These are phyloP conservation scores for Rosa lucieae DNA, from an alignment of 306 rosid species.

Conservation along the genomic window DNA sequence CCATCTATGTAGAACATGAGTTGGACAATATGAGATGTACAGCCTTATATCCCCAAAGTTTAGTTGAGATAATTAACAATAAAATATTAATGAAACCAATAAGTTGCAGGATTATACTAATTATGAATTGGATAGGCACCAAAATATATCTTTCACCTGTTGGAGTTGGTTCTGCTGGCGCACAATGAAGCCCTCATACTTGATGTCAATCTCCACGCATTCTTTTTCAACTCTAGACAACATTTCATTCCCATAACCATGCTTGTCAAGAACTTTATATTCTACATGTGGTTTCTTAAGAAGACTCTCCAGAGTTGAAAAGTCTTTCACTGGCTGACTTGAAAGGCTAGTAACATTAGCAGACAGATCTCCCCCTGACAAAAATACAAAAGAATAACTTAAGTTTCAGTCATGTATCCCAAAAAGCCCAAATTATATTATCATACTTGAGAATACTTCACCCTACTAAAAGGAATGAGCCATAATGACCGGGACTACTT, in stretches of 20 bases:
- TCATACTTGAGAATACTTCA: not conserved
- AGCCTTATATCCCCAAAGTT: not conserved
- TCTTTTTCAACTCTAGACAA: slow-evolving; percentile 75
- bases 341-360: slow-evolving; percentile 63
- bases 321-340: slow-evolving; percentile 83
- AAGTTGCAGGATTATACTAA: slow-evolving; percentile 7
- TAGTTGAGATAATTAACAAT: not conserved
- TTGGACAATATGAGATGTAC: slow-evolving; percentile 10
- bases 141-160: slow-evolving; percentile 53
- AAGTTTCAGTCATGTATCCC: not conserved
- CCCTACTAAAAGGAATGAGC: not conserved
- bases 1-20: slow-evolving; percentile 51
- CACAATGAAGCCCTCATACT: slow-evolving; percentile 91
- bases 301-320: slow-evolving; percentile 83
- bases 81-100: not conserved
- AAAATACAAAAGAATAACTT: slow-evolving; percentile 17
- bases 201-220: slow-evolving; percentile 90
- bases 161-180: slow-evolving; percentile 92
- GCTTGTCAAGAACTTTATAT: slow-evolving; percentile 71
- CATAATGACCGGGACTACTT: not conserved
- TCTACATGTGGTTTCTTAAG: slow-evolving; percentile 95
- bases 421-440: not conserved
- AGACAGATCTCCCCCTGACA: slow-evolving; percentile 81
- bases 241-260: slow-evolving; percentile 69
- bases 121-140: not conserved